Base-by-base conservation (phyloP, 768 basidiomycete genomes). In the Cystofilobasidium bisporidii region DNA sequence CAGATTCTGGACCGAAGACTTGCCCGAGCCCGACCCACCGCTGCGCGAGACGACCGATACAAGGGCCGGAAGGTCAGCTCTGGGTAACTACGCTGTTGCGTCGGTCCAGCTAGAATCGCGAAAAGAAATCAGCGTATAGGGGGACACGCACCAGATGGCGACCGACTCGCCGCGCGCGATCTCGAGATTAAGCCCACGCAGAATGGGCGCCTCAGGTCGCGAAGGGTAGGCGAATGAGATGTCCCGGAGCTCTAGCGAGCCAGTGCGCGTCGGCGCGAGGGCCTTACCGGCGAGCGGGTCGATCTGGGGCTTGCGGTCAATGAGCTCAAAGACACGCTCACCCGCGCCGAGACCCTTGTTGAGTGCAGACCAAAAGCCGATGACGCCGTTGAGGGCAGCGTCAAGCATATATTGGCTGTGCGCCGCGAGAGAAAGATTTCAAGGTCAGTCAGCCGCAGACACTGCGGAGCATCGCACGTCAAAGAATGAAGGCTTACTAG, bases 271-370 rank as follows among this genome's bases (percentile, higher is more conserved):
- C 10, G 41, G 36, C 9, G 47, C 43, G 40, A 69, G 59, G 24
- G 24, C 36, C 38, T 38, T 30, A 12, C 68, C 68, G 17, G 24
- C 36, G 24, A 17, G 26, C n/a, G 68, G 63, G 17, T 43, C 33
- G 26, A 69, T 59, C 33, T 69, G 68, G 15, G 68, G 68, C 53
- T 69, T 64, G 12, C 63, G 30, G n/a, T 69, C 68, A 48, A 69
- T 64, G 38, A 69, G 45, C 24, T 64, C 68, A 40, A 69, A 69
- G 26, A 69, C 68, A 36, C 68, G 68, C 20, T 64, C 61, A 41
- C 68, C 68, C 9, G 68, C 68, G 45, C 68, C 68, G 36, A 69
- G 63, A 32, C 68, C 67, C 62, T 65, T 69, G 58, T 64, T 64
- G 47, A 69, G 47, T 8, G 53, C 47, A 22, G 68, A 43, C 68